Percentiles rank a stretch among this genome's conserved stretches.
Conservation (phyloP, 768 basidiomycete genomes). For the Exidia glandulosa region DNA sequence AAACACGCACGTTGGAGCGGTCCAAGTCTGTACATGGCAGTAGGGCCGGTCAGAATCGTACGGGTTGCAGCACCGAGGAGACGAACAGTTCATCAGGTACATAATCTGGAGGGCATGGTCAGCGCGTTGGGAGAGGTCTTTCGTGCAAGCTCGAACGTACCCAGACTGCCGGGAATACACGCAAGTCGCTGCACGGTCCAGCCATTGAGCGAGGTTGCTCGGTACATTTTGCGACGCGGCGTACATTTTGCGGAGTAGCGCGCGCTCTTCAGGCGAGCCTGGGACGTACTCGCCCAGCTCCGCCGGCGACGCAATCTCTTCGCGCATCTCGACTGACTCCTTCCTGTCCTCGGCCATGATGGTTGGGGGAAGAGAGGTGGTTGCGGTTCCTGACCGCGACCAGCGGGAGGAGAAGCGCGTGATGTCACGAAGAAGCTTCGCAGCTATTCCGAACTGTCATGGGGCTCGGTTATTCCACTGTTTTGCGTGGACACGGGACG, state of each 20-base stretch:
- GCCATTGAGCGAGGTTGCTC: not conserved
- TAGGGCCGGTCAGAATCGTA: not conserved
- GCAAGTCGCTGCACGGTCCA: not conserved
- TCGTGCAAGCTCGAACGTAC: not conserved
- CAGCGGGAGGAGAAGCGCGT: too few species aligned
- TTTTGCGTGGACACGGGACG: too few species aligned
- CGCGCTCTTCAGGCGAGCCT: not conserved
- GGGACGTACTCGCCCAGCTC: not conserved
- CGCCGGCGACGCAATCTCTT: not conserved
- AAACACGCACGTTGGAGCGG: not conserved
- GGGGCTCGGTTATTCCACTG: too few species aligned
- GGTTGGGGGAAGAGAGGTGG: too few species aligned
- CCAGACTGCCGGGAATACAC: not conserved
- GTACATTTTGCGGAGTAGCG: not conserved
- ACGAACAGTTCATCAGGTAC: not conserved
- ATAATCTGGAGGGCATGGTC: not conserved
- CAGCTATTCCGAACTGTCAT: too few species aligned
- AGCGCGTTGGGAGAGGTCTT: not conserved
- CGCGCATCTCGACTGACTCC: not conserved
- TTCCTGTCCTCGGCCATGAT: too few species aligned
- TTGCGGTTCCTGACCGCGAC: too few species aligned
- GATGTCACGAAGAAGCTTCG: too few species aligned
- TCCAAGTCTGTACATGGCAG: not conserved
- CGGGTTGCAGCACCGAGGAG: not conserved
- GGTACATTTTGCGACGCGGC: not conserved